These are phyloP conservation scores for Marsdenia floribunda DNA, from an alignment of 257 asterid genomes.

Conservation along the genomic window DNA sequence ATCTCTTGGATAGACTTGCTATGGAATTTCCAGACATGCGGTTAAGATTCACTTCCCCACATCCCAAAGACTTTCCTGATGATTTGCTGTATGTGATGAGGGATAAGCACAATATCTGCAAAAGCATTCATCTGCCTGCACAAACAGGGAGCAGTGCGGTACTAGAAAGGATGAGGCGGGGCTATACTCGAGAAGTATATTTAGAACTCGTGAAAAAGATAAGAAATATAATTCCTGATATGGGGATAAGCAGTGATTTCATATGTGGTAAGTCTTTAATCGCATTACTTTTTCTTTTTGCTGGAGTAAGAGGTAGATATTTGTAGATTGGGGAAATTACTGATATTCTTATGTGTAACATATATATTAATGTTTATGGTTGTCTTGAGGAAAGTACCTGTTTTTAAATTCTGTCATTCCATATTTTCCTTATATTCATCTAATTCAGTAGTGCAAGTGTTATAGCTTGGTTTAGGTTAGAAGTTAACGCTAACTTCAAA, in stretches of 20 bases:
- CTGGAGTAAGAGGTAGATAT: neutral
- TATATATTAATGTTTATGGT: no score
- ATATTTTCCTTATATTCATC: neutral
- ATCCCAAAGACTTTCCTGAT: conserved; percentile 96
- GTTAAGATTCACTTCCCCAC: conserved; percentile 96
- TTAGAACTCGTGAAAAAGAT: conserved; percentile 83
- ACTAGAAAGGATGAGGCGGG: conserved; percentile 87
- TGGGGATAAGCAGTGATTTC: conserved; percentile 96
- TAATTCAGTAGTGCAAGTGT: neutral
- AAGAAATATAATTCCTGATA: conserved; percentile 64
- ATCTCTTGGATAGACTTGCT: conserved; percentile 81
- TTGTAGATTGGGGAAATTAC: neutral
- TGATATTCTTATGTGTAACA: neutral
- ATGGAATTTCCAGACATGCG: conserved; percentile 90
- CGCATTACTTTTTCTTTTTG: conserved; percentile 9
- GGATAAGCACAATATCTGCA: conserved; percentile 84
- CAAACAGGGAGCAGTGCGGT: conserved; percentile 90
- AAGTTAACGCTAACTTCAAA: neutral
- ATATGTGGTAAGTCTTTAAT: conserved; percentile 65
- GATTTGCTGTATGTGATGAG: conserved; percentile 84
- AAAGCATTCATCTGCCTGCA: conserved; percentile 92
- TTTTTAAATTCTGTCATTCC: neutral
- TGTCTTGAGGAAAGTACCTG: neutral
- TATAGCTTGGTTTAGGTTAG: neutral
- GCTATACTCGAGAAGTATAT: conserved; percentile 87